Conservation (phyloP, 345 rosid genomes). For the Eucalyptus globulus region DNA sequence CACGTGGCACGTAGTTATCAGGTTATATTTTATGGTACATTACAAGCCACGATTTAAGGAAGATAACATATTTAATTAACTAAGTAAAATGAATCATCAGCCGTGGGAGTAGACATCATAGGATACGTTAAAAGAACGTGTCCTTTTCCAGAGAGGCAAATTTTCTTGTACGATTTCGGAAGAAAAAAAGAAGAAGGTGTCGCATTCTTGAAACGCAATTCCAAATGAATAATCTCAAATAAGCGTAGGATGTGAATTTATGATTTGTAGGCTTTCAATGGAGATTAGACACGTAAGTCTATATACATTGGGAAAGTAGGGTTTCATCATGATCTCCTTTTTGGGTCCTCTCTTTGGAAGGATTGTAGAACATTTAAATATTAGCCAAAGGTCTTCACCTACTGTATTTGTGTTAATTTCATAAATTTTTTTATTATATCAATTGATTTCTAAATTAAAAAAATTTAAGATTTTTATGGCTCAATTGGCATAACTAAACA, state of each 20-base stretch:
- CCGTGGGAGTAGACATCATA: background rate
- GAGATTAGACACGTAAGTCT: background rate
- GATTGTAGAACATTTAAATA: background rate
- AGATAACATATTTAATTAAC: background rate
- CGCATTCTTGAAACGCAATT: background rate
- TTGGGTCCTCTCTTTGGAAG: background rate
- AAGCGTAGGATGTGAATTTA: background rate
- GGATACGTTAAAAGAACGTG: background rate
- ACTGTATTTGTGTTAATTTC: too few relatives aligned
- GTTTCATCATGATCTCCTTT: background rate
- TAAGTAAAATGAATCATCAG: background rate
- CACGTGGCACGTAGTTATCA: background rate
- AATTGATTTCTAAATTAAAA: too few relatives aligned
- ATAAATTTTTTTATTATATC: too few relatives aligned
- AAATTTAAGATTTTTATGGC: too few relatives aligned
- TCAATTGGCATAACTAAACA: accelerated
- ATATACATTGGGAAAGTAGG: background rate
- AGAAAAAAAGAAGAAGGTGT: background rate
- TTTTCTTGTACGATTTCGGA: background rate
- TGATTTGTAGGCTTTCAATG: background rate
- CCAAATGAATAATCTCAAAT: background rate
- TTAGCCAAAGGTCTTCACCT: background rate
- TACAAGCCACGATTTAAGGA: background rate
- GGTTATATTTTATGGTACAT: background rate
- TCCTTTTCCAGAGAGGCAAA: background rate